A percentile compares a stretch with the other conserved stretches of the same genome.
These are phyloP conservation scores for Rhodomyrtus tomentosa DNA, from an alignment of 345 rosid genomes.

Conservation along the genomic window DNA sequence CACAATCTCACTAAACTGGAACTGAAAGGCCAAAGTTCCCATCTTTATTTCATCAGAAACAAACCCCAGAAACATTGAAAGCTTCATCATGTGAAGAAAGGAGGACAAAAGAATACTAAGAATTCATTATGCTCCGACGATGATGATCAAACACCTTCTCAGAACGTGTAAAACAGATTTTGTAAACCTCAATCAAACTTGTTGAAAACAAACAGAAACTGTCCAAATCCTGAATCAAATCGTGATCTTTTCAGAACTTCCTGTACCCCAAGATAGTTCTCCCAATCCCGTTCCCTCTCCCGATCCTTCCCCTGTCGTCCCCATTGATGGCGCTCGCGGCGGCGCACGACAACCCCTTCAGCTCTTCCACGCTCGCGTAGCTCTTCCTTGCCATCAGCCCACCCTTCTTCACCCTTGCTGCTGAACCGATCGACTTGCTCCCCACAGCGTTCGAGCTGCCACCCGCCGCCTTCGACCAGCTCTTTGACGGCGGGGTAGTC, in stretches of 20 bases:
- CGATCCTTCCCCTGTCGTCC: constrained; percentile 21
- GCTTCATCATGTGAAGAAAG: background rate
- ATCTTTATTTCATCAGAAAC: background rate
- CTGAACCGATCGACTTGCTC: constrained; percentile 60
- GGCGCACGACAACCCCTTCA: constrained; percentile 43
- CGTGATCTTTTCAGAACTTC: constrained; percentile 12
- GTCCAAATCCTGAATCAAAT: background rate
- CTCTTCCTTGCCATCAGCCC: constrained; percentile 54
- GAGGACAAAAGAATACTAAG: background rate
- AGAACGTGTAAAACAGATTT: background rate
- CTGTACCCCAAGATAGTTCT: constrained; percentile 36
- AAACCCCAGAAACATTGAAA: background rate
- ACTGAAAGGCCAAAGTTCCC: background rate
- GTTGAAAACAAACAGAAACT: background rate
- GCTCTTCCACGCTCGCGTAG: constrained; percentile 52
- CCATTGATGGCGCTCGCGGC: constrained; percentile 47
- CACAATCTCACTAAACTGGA: background rate
- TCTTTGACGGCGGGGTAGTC: constrained; percentile 44
- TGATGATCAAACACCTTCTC: background rate
- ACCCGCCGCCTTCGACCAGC: constrained; percentile 15
- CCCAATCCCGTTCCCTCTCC: constrained; percentile 9
- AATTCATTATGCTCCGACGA: background rate
- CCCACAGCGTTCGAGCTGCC: constrained; percentile 38
- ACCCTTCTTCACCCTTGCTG: constrained; percentile 29
- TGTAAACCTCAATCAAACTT: background rate